These are phyloP conservation scores for Saccharomyces eubayanus DNA, from an alignment of 805 yeast species.

Conservation along the genomic window DNA sequence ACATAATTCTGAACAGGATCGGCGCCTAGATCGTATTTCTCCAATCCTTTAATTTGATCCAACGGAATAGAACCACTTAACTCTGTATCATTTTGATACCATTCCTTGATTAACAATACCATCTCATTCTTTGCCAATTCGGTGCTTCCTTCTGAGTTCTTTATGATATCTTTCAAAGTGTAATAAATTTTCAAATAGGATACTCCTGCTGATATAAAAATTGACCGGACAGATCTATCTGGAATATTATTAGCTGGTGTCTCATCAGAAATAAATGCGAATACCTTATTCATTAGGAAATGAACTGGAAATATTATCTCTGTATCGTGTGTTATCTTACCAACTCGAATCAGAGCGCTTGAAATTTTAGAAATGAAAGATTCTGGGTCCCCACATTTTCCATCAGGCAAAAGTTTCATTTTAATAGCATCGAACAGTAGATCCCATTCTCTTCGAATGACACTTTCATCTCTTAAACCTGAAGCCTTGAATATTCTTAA, in stretches of 20 bases:
- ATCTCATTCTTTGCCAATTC: conserved; percentile 47
- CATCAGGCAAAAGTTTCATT: conserved; percentile 16
- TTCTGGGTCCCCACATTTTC: conserved; percentile 14
- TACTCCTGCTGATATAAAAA: conserved; percentile 54
- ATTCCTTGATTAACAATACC: conserved; percentile 50
- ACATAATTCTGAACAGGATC: conserved; percentile 50
- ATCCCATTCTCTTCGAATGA: conserved; percentile 70
- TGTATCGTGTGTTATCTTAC: conserved; percentile 51
- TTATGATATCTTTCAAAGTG: conserved; percentile 49
- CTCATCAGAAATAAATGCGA: conserved; percentile 43
- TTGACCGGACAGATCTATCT: conserved; percentile 47
- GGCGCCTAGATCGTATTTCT: conserved; percentile 37
- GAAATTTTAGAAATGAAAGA: conserved; percentile 31
- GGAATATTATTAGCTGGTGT: conserved; percentile 31
- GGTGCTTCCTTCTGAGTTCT: conserved; percentile 44
- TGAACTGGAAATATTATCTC: conserved; percentile 76
- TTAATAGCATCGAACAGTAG: conserved; percentile 47
- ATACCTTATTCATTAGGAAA: conserved; percentile 54
- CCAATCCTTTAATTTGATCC: conserved; percentile 37
- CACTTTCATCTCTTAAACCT: conserved; percentile 73
- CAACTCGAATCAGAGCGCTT: conserved; percentile 36
- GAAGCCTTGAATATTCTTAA: conserved; percentile 67
- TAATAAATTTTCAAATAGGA: conserved; percentile 54
- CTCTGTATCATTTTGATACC: conserved; percentile 56
- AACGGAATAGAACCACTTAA: conserved; percentile 45